Evolutionary conservation across 352 stramenopile genomes (phyloP), one percentile per base, ranked within the genome.

Genomic region (Globisporangium sylvaticum): DNA sequence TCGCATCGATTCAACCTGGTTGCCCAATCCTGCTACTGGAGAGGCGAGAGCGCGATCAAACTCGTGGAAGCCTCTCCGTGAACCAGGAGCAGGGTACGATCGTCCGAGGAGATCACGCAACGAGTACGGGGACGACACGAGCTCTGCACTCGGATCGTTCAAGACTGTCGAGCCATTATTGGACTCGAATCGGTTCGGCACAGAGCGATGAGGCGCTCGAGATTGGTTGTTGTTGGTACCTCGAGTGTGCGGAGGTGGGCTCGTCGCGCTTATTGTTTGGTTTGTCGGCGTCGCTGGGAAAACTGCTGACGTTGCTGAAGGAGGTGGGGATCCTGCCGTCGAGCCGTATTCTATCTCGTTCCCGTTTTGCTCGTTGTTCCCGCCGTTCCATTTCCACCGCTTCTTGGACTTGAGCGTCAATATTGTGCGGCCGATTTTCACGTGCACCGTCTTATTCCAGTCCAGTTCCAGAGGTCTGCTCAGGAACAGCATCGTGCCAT

Each of bases 391-490:
- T 76, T 89, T 89, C 84, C 84, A 93, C 20, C 85, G 83, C 65
- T 92, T 92, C 72, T 94, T 94, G 2, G 87, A 86, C 62, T 90
- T 92, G 29, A 94, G 76, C 18, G 87, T 93, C 31, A 94, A 68
- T 48, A 94, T 93, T 29, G 87, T 94, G 64, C 87, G 84, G 7
- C 87, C 87, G 27, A 94, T 94, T 60, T 94, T 94, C 31, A 94
- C 87, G 65, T 93, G 84, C 52, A 90, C 79, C 1, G 80, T 78
- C 67, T 93, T 91, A 68, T 90, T 90, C 84, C 84, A 94, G 9
- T 94, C 87, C 66, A 94, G 62, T 63, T 94, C 83, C 22, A 94
- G 71, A 2, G 87, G 87, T 34, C 83, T 87, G 62, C 81, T 92
- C 48, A 94, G 66, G 58, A 94, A 94, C 39, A 94, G 68, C 87